A percentile compares a stretch with the other conserved stretches of the same genome.
Conservation (phyloP, 1,284 basidiomycete genomes). For the Moesziomyces globuligerus region DNA sequence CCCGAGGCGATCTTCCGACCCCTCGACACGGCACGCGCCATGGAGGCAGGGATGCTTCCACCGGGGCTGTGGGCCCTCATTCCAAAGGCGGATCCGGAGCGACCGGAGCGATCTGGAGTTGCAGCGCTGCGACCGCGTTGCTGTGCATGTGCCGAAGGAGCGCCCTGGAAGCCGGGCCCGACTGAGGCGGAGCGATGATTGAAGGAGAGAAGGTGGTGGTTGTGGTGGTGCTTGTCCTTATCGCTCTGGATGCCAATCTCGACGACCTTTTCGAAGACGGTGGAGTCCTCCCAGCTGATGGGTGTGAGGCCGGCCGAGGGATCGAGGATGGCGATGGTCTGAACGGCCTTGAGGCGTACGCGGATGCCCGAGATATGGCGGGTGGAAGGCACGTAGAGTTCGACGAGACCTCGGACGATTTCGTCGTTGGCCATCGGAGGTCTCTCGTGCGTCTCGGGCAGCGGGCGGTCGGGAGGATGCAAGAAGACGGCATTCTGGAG, state of each 20-base stretch:
- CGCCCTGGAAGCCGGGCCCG: conserved; percentile 14
- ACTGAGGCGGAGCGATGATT: conserved; percentile 31
- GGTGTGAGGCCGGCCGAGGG: conserved; percentile 51
- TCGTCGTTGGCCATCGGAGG: conserved; percentile 65
- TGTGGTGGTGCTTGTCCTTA: conserved; percentile 30
- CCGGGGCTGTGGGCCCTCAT: conserved; percentile 43
- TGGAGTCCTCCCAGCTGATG: conserved; percentile 62
- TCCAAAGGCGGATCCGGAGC: conserved; percentile 46
- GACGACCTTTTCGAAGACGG: conserved; percentile 62
- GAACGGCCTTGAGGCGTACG: conserved; percentile 60
- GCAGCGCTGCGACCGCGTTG: conserved; percentile 33
- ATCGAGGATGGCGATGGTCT: conserved; percentile 64
- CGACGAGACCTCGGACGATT: conserved; percentile 64
- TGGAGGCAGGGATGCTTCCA: conserved; percentile 47
- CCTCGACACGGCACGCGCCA: conserved; percentile 51
- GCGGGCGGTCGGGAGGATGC: conserved; percentile 58
- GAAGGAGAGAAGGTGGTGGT: conserved; percentile 22
- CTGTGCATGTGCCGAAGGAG: conserved; percentile 20
- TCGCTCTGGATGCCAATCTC: conserved; percentile 60
- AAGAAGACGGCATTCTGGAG: conserved; percentile 64
- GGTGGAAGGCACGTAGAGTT: conserved; percentile 61
- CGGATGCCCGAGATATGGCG: conserved; percentile 63
- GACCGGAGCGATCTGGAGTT: conserved; percentile 35
- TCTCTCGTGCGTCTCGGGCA: conserved; percentile 49
- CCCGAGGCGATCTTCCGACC: conserved; percentile 44